Base-by-base conservation (phyloP, 2,329 filamentous ascomycete genomes). In the Septoria linicola region DNA sequence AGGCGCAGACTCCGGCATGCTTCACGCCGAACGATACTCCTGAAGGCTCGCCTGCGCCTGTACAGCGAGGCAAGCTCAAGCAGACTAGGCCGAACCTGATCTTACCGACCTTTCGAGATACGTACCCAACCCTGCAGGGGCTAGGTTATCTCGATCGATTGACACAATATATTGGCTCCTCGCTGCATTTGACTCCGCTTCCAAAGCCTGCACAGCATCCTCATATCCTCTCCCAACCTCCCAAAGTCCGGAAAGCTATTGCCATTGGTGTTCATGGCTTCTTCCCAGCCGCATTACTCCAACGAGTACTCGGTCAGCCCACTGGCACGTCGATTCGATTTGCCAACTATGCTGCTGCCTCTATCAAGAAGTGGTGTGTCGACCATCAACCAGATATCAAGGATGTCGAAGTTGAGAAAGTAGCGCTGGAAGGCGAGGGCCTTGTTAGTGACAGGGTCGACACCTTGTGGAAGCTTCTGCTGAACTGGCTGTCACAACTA, bases 311-410 rank as follows among this genome's bases (percentile, higher is more conserved):
- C 13, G 93, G 93, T 0, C 92, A 96, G 62, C 93, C 93, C 0
- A 99, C 91, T 0, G 93, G 93, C 4, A 99, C 93, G 1, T 97
- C 92, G 0, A 83, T 97, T 50, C 85, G 90, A 34, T 99, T 99
- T 66, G 89, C 91, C 8, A 92, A 88, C 57, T 85, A 92, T 64
- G 88, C 87, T 14, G 90, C 90, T 4, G 83, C 88, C 32, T 86
- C 89, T 1, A 92, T 99, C 61, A 81, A 85, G 51, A 80, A 85
- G 53, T 99, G 91, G 89, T 82, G 89, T 0, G 82, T 89, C 46
- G 76, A 76, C 10, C 82, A 68, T 39, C 68, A 70, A 35, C 68
- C 68, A 8, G 61, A 89, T 58, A 85, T 87, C 1, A 89, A 85
- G 54, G 73, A 78, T 2, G 87, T 90, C 56, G 87, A 95, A 60